phyloP scores from a whole-genome alignment of 148 eudicot species.

The Polygonum maritimum region DNA sequence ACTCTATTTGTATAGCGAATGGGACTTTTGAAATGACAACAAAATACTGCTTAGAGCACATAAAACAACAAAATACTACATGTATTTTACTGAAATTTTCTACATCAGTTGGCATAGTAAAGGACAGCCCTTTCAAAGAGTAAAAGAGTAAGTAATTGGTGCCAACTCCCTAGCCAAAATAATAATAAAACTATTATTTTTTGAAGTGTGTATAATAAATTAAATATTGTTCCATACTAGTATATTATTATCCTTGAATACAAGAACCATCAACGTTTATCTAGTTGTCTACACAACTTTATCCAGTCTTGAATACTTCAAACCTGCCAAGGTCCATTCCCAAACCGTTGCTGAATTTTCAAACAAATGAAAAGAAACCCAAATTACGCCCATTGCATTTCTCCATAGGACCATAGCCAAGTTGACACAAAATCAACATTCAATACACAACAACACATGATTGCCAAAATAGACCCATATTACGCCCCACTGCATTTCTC shows the following conservation, averaged over 20 bases:
- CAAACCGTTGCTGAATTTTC: background rate
- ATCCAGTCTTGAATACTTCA: background rate
- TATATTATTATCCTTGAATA: background rate
- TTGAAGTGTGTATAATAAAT: no score
- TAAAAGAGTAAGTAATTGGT: background rate
- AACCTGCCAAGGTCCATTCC: background rate
- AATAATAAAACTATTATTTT: no score
- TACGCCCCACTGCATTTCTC: background rate
- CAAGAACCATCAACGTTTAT: background rate
- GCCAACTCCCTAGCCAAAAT: background rate
- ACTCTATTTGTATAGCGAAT: background rate
- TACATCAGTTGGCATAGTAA: no score
- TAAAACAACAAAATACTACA: no score
- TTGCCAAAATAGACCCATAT: background rate
- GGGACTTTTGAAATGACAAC: no score
- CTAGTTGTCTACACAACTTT: background rate
- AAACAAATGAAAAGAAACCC: no score
- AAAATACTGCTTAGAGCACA: no score
- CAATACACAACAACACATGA: background rate
- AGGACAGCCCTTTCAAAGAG: no score
- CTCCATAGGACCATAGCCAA: no score
- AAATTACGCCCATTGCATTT: no score
- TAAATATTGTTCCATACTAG: background rate
- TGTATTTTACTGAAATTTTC: no score
- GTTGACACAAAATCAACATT: background rate